These are phyloP conservation scores for Plasmodium falciparum DNA, from an alignment of 169 alveolate species.

Conservation along the genomic window DNA sequence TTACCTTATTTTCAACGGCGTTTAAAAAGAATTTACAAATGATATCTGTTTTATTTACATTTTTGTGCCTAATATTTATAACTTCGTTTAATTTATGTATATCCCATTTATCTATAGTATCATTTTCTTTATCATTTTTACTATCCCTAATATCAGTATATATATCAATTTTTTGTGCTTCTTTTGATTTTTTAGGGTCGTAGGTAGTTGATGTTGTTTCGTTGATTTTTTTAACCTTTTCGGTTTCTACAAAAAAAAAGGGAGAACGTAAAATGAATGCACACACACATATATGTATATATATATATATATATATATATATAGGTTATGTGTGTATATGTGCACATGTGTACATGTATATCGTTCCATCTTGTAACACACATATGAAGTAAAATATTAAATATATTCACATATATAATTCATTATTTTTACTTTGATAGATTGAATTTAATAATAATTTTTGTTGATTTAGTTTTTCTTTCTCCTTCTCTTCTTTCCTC, in stretches of 20 bases:
- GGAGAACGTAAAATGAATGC: not conserved
- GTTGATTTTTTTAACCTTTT: conserved; percentile 88
- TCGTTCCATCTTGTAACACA: too few relatives aligned
- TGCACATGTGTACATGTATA: too few relatives aligned
- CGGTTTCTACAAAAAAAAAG: conserved; percentile 81
- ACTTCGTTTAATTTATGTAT: conserved; percentile 82
- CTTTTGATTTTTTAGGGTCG: conserved; percentile 88
- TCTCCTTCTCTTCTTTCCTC: conserved; percentile 94
- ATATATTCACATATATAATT: not conserved
- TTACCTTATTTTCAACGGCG: conserved; percentile 95
- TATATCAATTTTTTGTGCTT: conserved; percentile 93
- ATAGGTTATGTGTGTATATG: too few relatives aligned
- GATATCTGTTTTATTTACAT: conserved; percentile 90
- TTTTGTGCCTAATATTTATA: conserved; percentile 86
- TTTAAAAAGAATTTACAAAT: conserved; percentile 96
- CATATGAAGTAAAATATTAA: too few relatives aligned
- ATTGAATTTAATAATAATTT: conserved; percentile 94
- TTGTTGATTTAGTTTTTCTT: conserved; percentile 94
- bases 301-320: too few relatives aligned
- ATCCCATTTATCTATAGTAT: conserved; percentile 85
- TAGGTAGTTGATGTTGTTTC: conserved; percentile 79
- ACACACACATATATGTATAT: too few relatives aligned
- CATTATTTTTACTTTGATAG: conserved; percentile 83
- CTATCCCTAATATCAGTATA: conserved; percentile 96
- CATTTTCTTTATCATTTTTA: conserved; percentile 82